A percentile compares a stretch with the other conserved stretches of the same genome.
phyloP scores from a whole-genome alignment of 2,329 filamentous ascomycete species.

The Nannizziopsis arthrosporioides region DNA sequence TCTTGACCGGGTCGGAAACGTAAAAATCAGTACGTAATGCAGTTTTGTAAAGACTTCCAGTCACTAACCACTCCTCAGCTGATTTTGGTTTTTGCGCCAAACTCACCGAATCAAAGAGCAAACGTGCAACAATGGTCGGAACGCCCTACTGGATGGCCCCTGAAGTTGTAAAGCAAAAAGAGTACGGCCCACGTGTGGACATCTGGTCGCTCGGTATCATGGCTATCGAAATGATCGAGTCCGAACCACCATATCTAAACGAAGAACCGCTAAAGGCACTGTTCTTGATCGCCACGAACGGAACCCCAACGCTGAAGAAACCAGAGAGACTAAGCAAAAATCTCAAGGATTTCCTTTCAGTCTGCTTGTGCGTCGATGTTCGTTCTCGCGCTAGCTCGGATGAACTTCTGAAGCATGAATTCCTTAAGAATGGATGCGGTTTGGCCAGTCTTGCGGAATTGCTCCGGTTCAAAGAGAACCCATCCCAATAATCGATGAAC shows the following conservation, averaged over 20 bases:
- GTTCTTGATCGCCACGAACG: slow-evolving; percentile 95
- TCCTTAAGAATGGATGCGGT: slow-evolving; percentile 82
- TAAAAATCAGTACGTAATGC: slow-evolving; percentile 80
- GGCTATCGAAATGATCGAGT: slow-evolving; percentile 99
- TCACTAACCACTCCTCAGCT: slow-evolving; percentile 43
- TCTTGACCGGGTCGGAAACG: slow-evolving; percentile 82
- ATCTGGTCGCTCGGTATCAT: slow-evolving; percentile 99
- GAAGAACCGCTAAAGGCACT: slow-evolving; percentile 95
- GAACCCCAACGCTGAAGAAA: slow-evolving; percentile 92
- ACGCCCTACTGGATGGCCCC: slow-evolving; percentile 99
- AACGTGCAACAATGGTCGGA: slow-evolving; percentile 97
- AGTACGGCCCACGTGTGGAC: slow-evolving; percentile 95
- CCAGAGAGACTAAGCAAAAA: slow-evolving; percentile 97
- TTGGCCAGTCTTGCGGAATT: slow-evolving; percentile 73
- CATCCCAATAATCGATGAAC: slow-evolving; percentile 22
- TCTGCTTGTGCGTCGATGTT: slow-evolving; percentile 93
- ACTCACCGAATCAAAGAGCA: slow-evolving; percentile 89
- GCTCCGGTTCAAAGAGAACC: slow-evolving; percentile 53
- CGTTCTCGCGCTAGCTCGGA: slow-evolving; percentile 84
- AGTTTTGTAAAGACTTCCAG: not conserved
- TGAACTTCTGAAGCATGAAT: slow-evolving; percentile 84
- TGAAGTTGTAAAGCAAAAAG: slow-evolving; percentile 98
- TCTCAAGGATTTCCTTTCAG: slow-evolving; percentile 90
- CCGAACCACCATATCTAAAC: slow-evolving; percentile 93
- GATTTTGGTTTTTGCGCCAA: slow-evolving; percentile 99